A percentile compares a stretch with the other conserved stretches of the same genome.
phyloP scores from a whole-genome alignment of 73 alveolate species.

The Tetrahymena borealis region DNA sequence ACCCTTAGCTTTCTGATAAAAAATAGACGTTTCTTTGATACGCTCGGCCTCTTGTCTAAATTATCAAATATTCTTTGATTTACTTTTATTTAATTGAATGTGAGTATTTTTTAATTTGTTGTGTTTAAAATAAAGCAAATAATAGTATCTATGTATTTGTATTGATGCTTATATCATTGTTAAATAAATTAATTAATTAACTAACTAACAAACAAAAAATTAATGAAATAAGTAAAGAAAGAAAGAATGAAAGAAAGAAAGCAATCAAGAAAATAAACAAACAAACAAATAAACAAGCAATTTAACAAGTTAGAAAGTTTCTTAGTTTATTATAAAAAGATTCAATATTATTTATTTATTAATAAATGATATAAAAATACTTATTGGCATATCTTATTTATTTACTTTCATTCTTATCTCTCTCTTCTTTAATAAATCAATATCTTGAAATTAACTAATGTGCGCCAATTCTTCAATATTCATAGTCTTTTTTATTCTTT shows the following conservation, averaged over 20 bases:
- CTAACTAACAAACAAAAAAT: neutral
- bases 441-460: neutral
- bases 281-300: too few species aligned
- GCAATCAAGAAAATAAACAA: too few species aligned
- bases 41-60: neutral
- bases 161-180: too few species aligned
- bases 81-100: neutral
- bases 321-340: too few species aligned
- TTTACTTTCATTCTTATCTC: neutral
- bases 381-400: neutral
- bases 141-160: too few species aligned
- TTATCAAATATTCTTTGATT: neutral
- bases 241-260: neutral
- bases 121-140: neutral
- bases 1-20: neutral
- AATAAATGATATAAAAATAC: too few species aligned
- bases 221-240: neutral
- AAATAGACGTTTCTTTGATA: neutral
- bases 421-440: neutral
- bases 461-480: neutral
- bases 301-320: too few species aligned
- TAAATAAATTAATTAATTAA: neutral
- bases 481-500: neutral
- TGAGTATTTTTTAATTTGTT: neutral
- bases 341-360: too few species aligned